Evolutionary conservation across 2,329 filamentous ascomycete species (phyloP).

Genomic region (Alternaria incomplexa): DNA sequence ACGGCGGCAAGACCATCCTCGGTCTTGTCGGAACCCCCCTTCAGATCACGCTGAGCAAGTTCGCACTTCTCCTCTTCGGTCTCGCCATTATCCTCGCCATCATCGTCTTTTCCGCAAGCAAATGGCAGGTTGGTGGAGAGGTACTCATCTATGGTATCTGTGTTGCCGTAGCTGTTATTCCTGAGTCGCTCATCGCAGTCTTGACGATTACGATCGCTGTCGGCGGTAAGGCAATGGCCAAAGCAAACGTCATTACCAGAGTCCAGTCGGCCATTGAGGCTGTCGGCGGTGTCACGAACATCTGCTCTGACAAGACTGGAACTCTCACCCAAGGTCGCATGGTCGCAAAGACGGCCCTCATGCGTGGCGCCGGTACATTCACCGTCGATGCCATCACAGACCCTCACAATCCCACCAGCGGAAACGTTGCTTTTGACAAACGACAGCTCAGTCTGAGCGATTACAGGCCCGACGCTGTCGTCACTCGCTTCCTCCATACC

Average conservation of each 20-base stretch:
- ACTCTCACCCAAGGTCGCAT: constrained; percentile 51
- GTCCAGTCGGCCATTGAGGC: constrained; percentile 50
- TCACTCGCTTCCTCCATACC: constrained; percentile 43
- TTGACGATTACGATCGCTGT: constrained; percentile 69
- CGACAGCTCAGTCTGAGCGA: constrained; percentile 32
- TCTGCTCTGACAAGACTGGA: constrained; percentile 51
- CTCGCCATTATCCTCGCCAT: constrained; percentile 74
- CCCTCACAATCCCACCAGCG: constrained; percentile 45
- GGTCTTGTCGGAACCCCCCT: constrained; percentile 80
- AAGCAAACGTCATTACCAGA: constrained; percentile 49
- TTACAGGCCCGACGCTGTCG: constrained; percentile 23
- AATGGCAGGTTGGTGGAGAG: constrained; percentile 49
- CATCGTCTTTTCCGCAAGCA: constrained; percentile 70
- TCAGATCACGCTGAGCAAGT: constrained; percentile 83
- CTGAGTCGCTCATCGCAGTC: constrained; percentile 66
- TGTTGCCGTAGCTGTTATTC: constrained; percentile 56
- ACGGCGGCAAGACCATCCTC: constrained; percentile 58
- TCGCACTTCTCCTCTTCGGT: constrained; percentile 61
- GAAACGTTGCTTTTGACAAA: constrained; percentile 40
- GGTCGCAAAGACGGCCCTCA: constrained; percentile 48
- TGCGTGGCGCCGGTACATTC: constrained; percentile 43
- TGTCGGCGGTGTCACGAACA: constrained; percentile 51
- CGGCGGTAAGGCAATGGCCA: constrained; percentile 51
- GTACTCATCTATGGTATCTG: constrained; percentile 57
- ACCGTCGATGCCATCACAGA: constrained; percentile 43